Base-by-base conservation (phyloP, 2,329 filamentous ascomycete species). In the Mycosphaerella sp. region DNA sequence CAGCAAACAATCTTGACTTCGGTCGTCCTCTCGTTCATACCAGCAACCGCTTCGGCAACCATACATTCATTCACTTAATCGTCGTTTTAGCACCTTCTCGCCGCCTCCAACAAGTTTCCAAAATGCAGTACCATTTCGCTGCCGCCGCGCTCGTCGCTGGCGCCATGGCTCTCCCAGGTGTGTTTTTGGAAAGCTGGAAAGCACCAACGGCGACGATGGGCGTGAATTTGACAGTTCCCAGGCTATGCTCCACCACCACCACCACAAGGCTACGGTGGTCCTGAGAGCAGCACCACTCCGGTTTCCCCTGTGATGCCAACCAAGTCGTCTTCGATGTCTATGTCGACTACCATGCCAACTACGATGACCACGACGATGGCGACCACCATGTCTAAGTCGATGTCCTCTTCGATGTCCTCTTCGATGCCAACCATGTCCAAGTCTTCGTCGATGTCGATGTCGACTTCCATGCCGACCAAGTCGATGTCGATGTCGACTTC, bases 101-200 rank as follows among this genome's bases (percentile, higher is more conserved):
- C 47, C 41, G 49, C 36, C 7, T 26, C 39, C 38, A 48, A 21
- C 45, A 40, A 51, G 26, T 40, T 45, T 38, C 53, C 58, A 60
- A 54, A 21, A 62, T 62, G 60, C 59, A 51, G 50, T 60, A 62
- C 58, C 36, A 56, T 41, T 59, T 60, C 60, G 58, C 55, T 48
- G 60, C 58, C 48, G 58, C 60, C 36, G 54, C 60, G 38, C 60
- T 62, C 21, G 51, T 62, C 55, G 60, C 58, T 42, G 45, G 51
- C 46, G 58, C 48, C 34, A 32, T 60, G 45, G 60, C 60, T 46
- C 38, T 50, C 12, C 60, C 57, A 31, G 43, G 51, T 26, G 31
- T 31, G 34, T n/a, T 34, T 7, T 41, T 39, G 40, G 14, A 17
- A 4, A 2, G n/a, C 11, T 11, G 17, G 26, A 7, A 21, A 8